These are phyloP conservation scores for Cercospora sp. DNA, from an alignment of 2,329 filamentous ascomycete genomes.

Conservation along the genomic window DNA sequence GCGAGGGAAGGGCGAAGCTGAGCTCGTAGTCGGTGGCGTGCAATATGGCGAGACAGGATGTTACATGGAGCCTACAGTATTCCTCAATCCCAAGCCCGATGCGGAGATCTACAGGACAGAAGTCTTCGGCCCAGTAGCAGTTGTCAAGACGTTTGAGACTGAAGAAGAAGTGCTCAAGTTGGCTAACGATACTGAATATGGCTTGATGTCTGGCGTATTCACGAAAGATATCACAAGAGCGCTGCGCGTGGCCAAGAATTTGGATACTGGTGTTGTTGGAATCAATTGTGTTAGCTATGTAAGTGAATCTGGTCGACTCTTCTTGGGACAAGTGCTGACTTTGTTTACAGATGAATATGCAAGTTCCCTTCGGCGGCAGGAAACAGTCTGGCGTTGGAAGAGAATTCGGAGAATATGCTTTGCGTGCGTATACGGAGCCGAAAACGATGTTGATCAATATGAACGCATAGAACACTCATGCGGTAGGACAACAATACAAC, in stretches of 20 bases:
- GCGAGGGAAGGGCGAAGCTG: conserved; percentile 20
- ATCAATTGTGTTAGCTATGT: conserved; percentile 33
- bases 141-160: conserved; percentile 40
- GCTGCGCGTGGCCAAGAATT: conserved; percentile 41
- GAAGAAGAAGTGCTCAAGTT: conserved; percentile 40
- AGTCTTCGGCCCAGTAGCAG: conserved; percentile 42
- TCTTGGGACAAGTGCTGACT: neutral
- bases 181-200: conserved; percentile 44
- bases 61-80: conserved; percentile 50
- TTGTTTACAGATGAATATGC: neutral
- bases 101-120: conserved; percentile 41
- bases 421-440: conserved; percentile 59
- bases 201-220: conserved; percentile 41
- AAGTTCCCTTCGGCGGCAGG: conserved; percentile 55
- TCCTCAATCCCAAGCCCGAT: conserved; percentile 43
- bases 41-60: conserved; percentile 35
- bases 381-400: conserved; percentile 63
- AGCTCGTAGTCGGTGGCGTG: conserved; percentile 25
- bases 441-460: conserved; percentile 15
- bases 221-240: conserved; percentile 42
- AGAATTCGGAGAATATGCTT: conserved; percentile 61
- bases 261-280: conserved; percentile 44
- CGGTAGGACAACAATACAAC: too few species aligned
- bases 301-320: neutral
- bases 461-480: conserved; percentile 10